Base-by-base conservation (phyloP, 2,329 filamentous ascomycete species). In the Nothophoma quercina region DNA sequence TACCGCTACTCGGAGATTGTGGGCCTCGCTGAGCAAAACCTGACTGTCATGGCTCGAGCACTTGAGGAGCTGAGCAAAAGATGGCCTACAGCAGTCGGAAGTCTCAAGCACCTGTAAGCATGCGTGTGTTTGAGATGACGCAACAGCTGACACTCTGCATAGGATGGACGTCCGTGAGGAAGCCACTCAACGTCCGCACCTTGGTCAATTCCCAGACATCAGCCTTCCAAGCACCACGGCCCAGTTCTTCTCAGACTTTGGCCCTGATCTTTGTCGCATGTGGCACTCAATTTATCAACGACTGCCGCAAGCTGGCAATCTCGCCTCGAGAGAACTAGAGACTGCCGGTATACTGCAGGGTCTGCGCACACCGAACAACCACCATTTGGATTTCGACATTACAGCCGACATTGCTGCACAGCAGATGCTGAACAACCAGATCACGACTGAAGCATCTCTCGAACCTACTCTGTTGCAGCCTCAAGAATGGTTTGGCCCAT, bases 1-100 rank as follows among this genome's bases (percentile, higher is more conserved):
- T 75, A 69, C 50, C 69, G 72, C 6, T 74, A 75, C 33, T 50
- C 67, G 7, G 67, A 69, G 7, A 60, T 75, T 2, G 55, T 64
- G 21, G 48, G 59, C 16, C 25, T 67, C 13, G 67, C 63, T 2
- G 67, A 71, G 40, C 58, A 70, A 36, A 69, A 70, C 30, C 60
- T 72, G 1, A 51, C 58, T 5, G 62, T 72, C 41, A 56, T 71
- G 46, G 60, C 56, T 29, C 52, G 59, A 26, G 64, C 68, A 7
- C 61, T 72, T 9, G 64, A 71, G 25, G 70, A 71, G 34, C 38
- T 72, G 10, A 65, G 64, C 19, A 70, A 63, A 36, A 56, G 69
- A 39, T 72, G 69, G 69, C 68, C 65, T 5, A 70, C 53, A 15
- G 70, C 66, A 7, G 60, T 69, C 1, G 70, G 70, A 8, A 68